These are phyloP conservation scores for Xylariaceae sp. DNA, from an alignment of 2,329 filamentous ascomycete genomes.

Conservation along the genomic window DNA sequence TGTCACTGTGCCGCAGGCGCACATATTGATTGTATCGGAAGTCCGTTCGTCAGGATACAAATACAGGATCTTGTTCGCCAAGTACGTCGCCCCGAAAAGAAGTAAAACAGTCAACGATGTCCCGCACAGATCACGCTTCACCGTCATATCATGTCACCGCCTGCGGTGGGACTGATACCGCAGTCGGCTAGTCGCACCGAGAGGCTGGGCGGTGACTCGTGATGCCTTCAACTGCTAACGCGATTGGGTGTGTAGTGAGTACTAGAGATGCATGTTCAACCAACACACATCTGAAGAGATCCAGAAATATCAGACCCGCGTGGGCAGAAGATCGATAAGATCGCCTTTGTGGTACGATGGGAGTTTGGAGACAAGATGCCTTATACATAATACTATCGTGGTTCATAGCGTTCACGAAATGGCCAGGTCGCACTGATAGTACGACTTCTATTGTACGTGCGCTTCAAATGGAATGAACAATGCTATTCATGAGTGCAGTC, in stretches of 20 bases:
- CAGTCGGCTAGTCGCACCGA: constrained; percentile 1
- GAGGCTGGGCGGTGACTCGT: neutral
- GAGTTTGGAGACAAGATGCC: no score
- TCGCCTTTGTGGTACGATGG: no score
- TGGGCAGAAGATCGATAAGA: no score
- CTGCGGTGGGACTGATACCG: neutral
- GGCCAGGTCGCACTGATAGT: no score
- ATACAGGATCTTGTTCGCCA: constrained; percentile 1
- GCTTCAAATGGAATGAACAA: no score
- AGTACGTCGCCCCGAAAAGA: no score
- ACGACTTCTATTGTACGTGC: no score
- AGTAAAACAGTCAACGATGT: constrained; percentile 1
- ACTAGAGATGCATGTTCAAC: neutral
- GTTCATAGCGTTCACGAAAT: no score
- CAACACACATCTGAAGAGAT: neutral
- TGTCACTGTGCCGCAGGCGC: neutral
- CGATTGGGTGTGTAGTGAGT: constrained; percentile 4
- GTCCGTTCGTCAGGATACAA: neutral
- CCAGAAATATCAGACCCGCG: no score
- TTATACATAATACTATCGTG: no score
- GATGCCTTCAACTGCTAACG: constrained; percentile 4
- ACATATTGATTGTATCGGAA: no score
- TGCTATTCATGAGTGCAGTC: no score
- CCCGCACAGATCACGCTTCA: neutral
- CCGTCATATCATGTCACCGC: constrained; percentile 1